Percentiles rank a stretch among this genome's conserved stretches.
phyloP scores from a whole-genome alignment of 2,329 filamentous ascomycete genomes.

The Tothia fuscella region DNA sequence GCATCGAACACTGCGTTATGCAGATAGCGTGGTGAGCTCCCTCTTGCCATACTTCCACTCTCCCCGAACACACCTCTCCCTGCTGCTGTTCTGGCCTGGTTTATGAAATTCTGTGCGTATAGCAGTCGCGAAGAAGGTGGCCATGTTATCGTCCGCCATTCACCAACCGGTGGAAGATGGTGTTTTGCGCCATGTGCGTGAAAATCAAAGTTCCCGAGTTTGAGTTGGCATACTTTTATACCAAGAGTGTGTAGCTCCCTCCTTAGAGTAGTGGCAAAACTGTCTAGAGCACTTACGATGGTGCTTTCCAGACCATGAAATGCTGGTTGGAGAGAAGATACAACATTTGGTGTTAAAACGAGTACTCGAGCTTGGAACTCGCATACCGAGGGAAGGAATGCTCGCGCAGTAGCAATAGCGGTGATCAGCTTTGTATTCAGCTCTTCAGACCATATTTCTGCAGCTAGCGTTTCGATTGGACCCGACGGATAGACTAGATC shows the following conservation, averaged over 20 bases:
- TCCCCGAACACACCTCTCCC: slow-evolving; percentile 42
- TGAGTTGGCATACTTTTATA: slow-evolving; percentile 75
- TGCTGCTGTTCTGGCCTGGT: slow-evolving; percentile 23
- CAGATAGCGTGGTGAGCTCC: slow-evolving; percentile 52
- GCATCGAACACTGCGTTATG: slow-evolving; percentile 88
- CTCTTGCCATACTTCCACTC: slow-evolving; percentile 7
- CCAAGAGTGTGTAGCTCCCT: slow-evolving; percentile 65
- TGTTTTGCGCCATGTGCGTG: slow-evolving; percentile 36
- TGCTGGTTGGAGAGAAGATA: slow-evolving; percentile 65
- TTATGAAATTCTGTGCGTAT: slow-evolving; percentile 27
- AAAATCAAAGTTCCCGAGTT: slow-evolving; percentile 84
- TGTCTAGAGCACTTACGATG: slow-evolving; percentile 73
- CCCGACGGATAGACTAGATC: slow-evolving; percentile 66
- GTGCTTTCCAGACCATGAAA: slow-evolving; percentile 79
- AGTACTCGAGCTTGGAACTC: slow-evolving; percentile 54
- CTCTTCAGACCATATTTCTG: slow-evolving; percentile 75
- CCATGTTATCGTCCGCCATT: slow-evolving; percentile 26
- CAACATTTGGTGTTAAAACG: slow-evolving; percentile 68
- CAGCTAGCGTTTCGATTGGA: slow-evolving; percentile 73
- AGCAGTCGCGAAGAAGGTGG: slow-evolving; percentile 22
- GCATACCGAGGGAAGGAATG: slow-evolving; percentile 53
- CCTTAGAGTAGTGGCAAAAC: slow-evolving; percentile 69
- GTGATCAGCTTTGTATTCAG: slow-evolving; percentile 87
- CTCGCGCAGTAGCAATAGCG: slow-evolving; percentile 77
- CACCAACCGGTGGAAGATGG: slow-evolving; percentile 12